Evolutionary conservation across 441 rosid species (phyloP), one percentile per base, ranked within the genome.

Genomic region (Breynia disticha): DNA sequence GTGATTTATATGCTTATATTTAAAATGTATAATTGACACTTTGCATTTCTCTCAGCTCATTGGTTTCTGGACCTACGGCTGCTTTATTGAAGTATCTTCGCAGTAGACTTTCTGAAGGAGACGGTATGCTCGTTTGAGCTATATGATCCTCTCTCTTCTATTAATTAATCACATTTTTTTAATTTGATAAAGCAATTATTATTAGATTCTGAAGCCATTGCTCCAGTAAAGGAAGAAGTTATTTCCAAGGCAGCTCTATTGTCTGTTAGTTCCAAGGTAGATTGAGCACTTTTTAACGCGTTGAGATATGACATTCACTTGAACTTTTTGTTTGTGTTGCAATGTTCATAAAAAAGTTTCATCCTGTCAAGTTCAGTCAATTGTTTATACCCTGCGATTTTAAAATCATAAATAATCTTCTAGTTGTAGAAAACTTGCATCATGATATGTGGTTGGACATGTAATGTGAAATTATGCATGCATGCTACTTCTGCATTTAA

Each of bases 1-100:
- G 44, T 39, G 54, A 53, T 47, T 37, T 55, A 11, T 57, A 14
- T 46, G 51, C 45, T 55, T 64, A 43, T 24, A 32, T 64, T 50
- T 14, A 50, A 58, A 60, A 57, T 68, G 61, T 57, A 18, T 28
- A 12, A 39, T 59, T 35, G 50, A 19, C 6, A 16, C 48, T 52
- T 49, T 54, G 16, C 2, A 19, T 21, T 51, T 37, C 50, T 49
- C 52, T 63, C 83, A 91, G 98, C 75, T 64, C 98, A 38, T 62
- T 91, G 79, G 95, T 91, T 57, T 76, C 85, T 63, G 98, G 98
- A 62, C 95, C 98, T 38, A 83, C 98, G 44, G 71, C 84, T 76
- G 75, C 91, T 54, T 80, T 91, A 64, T 56, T 91, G 80, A 83
- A 67, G 79, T 79, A 72, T 72, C 95, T 91, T 66, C 76, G 82